Evolutionary conservation across 768 basidiomycete species (phyloP), one percentile per base, ranked within the genome.

Genomic region (Calvatia gigantea): DNA sequence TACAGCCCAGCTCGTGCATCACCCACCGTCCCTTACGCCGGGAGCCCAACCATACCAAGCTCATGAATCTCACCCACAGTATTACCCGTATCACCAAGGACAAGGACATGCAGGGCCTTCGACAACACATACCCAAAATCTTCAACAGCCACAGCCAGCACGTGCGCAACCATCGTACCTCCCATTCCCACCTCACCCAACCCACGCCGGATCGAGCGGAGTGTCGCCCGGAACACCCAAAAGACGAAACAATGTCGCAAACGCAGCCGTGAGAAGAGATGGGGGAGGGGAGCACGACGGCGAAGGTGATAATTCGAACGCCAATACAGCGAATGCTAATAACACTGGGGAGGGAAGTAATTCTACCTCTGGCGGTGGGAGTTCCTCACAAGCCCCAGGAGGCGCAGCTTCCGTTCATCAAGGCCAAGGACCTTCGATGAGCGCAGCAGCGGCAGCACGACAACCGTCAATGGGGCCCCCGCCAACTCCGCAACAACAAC

Each of bases 1-100:
- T 44, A 73, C 32, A 6, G 29, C 46, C 1, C 46, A 48, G 15
- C 29, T 38, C 8, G 17, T 31, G 19, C 33, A 42, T 17, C 54
- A 56, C 14, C 37, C 45, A 23, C 38, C 70, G 69, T 3, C 76
- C 83, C 6, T 83, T 80, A 0, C 81, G 81, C 62, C 82, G 4
- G 2, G 11, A 9, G 17, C 25, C 5, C 49, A 19, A 9, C 25
- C 38, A 23, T 14, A 19, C 80, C 9, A 82, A 78, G 53, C 66
- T 79, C 17, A 77, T 83, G 72, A 78, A 77, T 1, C 9, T 4
- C 49, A 19, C 7, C 19, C n/a, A 31, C 29, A 31, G 11, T 42
- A 41, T 32, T 6, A 39, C 8, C 7, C 39, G 2, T 43, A 43
- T 31, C 39, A 52, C 6, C 28, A 32, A 14, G 12, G 12, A 37